Conservation (phyloP, 2,329 filamentous ascomycete species). For the Graphiopsis chlorocephala region DNA sequence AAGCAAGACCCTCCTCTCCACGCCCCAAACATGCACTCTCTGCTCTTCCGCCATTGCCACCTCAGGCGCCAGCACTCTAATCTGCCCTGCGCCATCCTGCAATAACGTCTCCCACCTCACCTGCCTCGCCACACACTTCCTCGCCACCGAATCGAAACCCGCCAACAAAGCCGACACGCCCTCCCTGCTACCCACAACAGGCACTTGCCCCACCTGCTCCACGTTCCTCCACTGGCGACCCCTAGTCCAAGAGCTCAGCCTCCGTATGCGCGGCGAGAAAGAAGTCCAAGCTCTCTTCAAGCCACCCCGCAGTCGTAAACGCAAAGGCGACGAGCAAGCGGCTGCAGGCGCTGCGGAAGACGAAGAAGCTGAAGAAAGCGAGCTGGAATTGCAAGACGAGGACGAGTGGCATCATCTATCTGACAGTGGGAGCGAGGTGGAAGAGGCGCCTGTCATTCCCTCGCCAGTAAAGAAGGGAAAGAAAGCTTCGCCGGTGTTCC, state of each 20-base stretch:
- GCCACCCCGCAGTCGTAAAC: background rate
- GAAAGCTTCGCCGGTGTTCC: slow-evolving; percentile 13
- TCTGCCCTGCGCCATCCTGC: slow-evolving; percentile 53
- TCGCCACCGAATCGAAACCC: slow-evolving; percentile 39
- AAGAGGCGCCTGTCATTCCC: slow-evolving; percentile 16
- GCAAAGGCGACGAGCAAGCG: slow-evolving; percentile 27
- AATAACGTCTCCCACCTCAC: slow-evolving; percentile 51
- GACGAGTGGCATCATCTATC: slow-evolving; percentile 33
- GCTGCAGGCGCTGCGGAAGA: slow-evolving; percentile 15
- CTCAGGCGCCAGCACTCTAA: slow-evolving; percentile 43
- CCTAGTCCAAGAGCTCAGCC: slow-evolving; percentile 77
- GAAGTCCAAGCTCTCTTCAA: slow-evolving; percentile 69
- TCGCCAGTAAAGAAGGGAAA: slow-evolving; percentile 15
- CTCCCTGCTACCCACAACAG: slow-evolving; percentile 63
- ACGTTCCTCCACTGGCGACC: slow-evolving; percentile 65
- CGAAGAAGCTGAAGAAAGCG: slow-evolving; percentile 23
- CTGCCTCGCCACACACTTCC: slow-evolving; percentile 54
- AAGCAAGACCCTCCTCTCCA: slow-evolving; percentile 2
- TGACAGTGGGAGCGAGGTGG: slow-evolving; percentile 27
- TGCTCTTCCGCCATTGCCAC: slow-evolving; percentile 45
- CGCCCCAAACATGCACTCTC: slow-evolving; percentile 34
- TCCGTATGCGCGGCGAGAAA: slow-evolving; percentile 68
- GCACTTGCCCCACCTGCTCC: slow-evolving; percentile 69
- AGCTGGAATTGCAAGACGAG: slow-evolving; percentile 19
- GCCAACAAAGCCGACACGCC: background rate